Evolutionary conservation across 2,329 filamentous ascomycete species (phyloP).

Genomic region (Tolypocladium ovalisporum): DNA sequence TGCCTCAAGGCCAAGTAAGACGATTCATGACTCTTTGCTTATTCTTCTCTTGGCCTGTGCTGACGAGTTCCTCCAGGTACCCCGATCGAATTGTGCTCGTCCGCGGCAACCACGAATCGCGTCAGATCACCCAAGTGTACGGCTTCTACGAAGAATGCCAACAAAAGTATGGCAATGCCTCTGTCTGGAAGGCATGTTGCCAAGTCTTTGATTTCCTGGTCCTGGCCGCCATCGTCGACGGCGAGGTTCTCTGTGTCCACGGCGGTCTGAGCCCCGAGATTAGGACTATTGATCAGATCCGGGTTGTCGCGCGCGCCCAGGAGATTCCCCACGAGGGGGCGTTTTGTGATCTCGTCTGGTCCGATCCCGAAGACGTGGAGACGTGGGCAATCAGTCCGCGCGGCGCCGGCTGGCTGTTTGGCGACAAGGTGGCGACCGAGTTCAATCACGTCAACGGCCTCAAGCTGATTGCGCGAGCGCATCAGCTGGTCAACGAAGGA

Average conservation of each 20-base stretch:
- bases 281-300: constrained; percentile 96
- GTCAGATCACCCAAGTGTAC: constrained; percentile 96
- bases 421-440: constrained; percentile 93
- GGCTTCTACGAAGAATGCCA: constrained; percentile 98
- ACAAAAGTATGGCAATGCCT: constrained; percentile 95
- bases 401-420: constrained; percentile 96
- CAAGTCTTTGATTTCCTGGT: constrained; percentile 99
- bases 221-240: constrained; percentile 91
- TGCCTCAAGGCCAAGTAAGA: constrained; percentile 70
- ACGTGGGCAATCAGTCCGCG: constrained; percentile 92
- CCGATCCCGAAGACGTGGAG: constrained; percentile 91
- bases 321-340: constrained; percentile 98
- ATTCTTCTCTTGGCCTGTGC: neutral
- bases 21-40: neutral
- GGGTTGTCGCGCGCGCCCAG: constrained; percentile 93
- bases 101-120: constrained; percentile 93
- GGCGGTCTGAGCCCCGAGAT: constrained; percentile 84
- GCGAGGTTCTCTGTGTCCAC: constrained; percentile 97
- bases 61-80: constrained; percentile 49
- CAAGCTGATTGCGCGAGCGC: constrained; percentile 91
- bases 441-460: constrained; percentile 96
- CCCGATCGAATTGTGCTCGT: constrained; percentile 92
- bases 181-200: constrained; percentile 99
- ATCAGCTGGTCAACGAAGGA: constrained; percentile 95
- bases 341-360: constrained; percentile 98